Conservation (phyloP, 2,329 filamentous ascomycete genomes). For the Neocatenulostroma microsporum region DNA sequence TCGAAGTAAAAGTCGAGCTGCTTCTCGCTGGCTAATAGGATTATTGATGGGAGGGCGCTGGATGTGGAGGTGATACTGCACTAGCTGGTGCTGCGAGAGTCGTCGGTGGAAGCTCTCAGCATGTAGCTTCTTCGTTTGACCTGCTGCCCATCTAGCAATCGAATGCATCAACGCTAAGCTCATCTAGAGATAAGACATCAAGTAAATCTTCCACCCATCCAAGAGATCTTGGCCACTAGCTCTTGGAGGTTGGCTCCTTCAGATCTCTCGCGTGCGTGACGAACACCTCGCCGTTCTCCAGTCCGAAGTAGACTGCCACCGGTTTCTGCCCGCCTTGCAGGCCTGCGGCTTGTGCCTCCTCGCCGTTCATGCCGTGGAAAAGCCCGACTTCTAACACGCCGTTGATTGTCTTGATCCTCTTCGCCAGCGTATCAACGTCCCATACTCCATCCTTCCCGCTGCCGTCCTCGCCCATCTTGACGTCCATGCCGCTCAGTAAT, state of each 20-base stretch:
- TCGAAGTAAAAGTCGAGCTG: constrained; percentile 2
- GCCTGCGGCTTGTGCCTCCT: constrained; percentile 53
- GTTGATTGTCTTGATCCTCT: constrained; percentile 68
- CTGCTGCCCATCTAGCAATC: too few relatives aligned
- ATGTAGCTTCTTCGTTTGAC: too few relatives aligned
- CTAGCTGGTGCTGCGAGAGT: too few relatives aligned
- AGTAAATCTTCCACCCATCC: too few relatives aligned
- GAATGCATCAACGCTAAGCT: too few relatives aligned
- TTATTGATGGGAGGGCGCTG: not conserved
- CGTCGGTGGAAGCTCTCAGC: too few relatives aligned
- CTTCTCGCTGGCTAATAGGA: not conserved
- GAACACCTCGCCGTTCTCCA: constrained; percentile 53
- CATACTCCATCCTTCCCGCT: constrained; percentile 56
- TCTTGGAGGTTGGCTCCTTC: too few relatives aligned
- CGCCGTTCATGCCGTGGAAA: constrained; percentile 75
- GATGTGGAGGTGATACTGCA: too few relatives aligned
- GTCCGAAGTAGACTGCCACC: constrained; percentile 89
- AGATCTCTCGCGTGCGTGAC: too few relatives aligned
- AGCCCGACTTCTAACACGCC: constrained; percentile 89
- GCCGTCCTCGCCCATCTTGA: constrained; percentile 30
- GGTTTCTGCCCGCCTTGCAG: constrained; percentile 76
- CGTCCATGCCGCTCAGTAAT: constrained; percentile 57
- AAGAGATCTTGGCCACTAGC: too few relatives aligned
- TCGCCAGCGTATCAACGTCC: constrained; percentile 69
- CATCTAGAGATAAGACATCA: too few relatives aligned